Base-by-base conservation (phyloP, 768 basidiomycete genomes). In the Trametes punicea region DNA sequence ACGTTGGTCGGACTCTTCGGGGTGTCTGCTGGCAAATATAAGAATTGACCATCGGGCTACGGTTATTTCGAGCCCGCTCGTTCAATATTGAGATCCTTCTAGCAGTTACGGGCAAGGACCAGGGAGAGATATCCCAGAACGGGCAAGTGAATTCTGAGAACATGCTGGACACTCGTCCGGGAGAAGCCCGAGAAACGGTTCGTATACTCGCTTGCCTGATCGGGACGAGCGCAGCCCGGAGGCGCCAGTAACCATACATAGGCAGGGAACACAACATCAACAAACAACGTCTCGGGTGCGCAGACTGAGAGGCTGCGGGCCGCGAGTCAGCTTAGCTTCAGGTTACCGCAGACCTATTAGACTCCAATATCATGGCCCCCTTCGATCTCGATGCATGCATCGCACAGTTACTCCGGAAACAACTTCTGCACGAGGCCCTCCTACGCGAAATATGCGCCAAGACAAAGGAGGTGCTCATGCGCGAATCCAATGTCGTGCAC, bases 401-500 rank as follows among this genome's bases (percentile, higher is more conserved):
- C 67, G 77, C 88, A 65, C 90, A 94, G 66, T 78, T 96, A 52
- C 82, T 93, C 30, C 81, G 86, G 49, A 97, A 97, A 75, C 94
- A 97, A 62, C 84, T 99, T 13, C 78, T 99, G 4, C 95, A 95
- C 65, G 96, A 98, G 74, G 89, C 93, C 2, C 79, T 98, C 25
- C 72, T 99, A 40, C 87, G 94, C 47, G 96, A 99, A 78, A 98
- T 99, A 81, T 98, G 97, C 79, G 96, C 97, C 68, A 98, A 98
- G 75, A 97, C 96, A 15, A 99, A 98, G 70, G 97, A 99, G 70
- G 93, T 99, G 0, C 85, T 99, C 55, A 98, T 98, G 97, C 79
- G 93, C 59, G 97, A 99, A 75, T 93, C 90, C 56, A 99, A 99
- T 67, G 97, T 99, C 55, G 94, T 98, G 6, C 97, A 98, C 67